Evolutionary conservation across 2,329 filamentous ascomycete species (phyloP), one percentile per base, ranked within the genome.

Genomic region (Calonectria pseudoreteaudii): DNA sequence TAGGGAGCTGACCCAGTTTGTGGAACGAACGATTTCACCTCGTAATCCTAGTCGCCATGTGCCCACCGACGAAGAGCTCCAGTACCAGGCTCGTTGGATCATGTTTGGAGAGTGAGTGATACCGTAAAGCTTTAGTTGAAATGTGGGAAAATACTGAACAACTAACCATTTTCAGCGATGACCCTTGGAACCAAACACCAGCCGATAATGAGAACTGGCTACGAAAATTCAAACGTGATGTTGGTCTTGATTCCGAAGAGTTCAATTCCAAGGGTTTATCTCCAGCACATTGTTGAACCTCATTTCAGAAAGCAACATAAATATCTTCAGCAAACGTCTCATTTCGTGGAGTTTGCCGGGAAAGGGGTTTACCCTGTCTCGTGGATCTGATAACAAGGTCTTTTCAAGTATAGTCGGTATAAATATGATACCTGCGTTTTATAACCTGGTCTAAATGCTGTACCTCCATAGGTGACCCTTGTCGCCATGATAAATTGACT

Each of bases 401-500:
- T 47, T 47, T 16, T 18, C 7, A 3, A 47, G 9, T 7, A 23
- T n/a, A 5, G 3, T 13, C 4, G 3, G n/a, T 10, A 14, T 2
- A 47, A 23, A 1, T 47, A 0, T 11, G 7, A 6, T 8, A 11
- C 41, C 10, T 8, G 4, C 20, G 9, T 14, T 44, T 47, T 7
- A 47, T 47, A 6, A 2, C 16, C 41, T 41, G 1, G 5, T 6
- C 20, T 47, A 41, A 11, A 23, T 47, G 4, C 18, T 23, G 18
- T 92, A 93, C 89, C 96, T 98, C 97, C 97, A 99, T 77, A 93
- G 90, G 84, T 98, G 95, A 83, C 95, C 91, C 85, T 96, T 94
- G 77, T 98, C 96, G 76, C 97, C 97, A 83, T 98, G 98, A 87
- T 98, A 96, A 79, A 97, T 96, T 34, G 88, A 93, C 87, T 98